phyloP scores from a whole-genome alignment of 2,329 filamentous ascomycete genomes.

The Magnaporthiopsis rhizophila region DNA sequence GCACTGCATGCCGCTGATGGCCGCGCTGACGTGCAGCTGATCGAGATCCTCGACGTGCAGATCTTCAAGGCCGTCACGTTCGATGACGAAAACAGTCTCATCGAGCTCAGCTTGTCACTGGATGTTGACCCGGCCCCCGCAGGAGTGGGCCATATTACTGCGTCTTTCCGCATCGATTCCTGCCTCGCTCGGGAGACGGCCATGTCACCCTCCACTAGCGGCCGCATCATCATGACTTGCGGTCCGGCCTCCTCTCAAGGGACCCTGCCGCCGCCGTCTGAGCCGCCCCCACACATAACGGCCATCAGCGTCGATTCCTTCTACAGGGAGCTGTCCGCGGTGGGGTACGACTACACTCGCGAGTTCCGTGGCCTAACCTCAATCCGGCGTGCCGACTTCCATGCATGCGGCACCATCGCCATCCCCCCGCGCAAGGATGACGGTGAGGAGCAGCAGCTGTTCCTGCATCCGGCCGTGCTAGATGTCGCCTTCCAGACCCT shows the following conservation, averaged over 20 bases:
- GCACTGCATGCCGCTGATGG: no score
- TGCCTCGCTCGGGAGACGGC: not conserved
- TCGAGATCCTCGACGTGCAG: no score
- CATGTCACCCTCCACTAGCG: not conserved
- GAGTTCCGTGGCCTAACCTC: not conserved
- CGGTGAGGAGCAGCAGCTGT: conserved; percentile 11
- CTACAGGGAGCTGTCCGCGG: not conserved
- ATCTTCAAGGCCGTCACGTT: no score
- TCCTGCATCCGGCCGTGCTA: conserved; percentile 24
- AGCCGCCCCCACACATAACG: not conserved
- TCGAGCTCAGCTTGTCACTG: no score
- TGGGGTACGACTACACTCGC: not conserved
- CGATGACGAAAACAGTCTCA: no score
- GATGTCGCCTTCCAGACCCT: conserved; percentile 28
- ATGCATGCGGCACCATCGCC: not conserved
- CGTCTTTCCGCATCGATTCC: not conserved
- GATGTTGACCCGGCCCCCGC: no score
- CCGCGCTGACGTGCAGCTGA: no score
- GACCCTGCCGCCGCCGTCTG: not conserved
- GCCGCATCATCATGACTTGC: not conserved
- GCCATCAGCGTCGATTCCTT: not conserved
- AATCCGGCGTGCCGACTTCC: not conserved
- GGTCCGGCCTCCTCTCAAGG: not conserved
- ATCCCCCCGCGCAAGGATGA: not conserved
- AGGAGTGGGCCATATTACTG: conserved; percentile 20